Conservation (phyloP, 2,329 filamentous ascomycete genomes). For the Stachybotrys echinatus region DNA sequence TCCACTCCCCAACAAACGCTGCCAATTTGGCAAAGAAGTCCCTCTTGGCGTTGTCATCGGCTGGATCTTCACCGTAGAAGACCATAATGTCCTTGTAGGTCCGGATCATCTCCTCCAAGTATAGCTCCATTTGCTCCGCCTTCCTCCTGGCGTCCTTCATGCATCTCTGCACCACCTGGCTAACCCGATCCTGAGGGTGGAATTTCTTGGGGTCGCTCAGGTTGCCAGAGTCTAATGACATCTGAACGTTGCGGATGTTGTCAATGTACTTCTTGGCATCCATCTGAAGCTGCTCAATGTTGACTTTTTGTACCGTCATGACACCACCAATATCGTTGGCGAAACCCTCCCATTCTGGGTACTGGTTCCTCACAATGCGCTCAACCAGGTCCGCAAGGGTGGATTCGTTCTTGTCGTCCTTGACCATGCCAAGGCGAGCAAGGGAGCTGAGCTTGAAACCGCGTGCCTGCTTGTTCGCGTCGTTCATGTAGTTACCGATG, state of each 20-base stretch:
- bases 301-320: slow-evolving; percentile 78
- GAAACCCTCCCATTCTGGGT: slow-evolving; percentile 92
- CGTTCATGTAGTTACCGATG: slow-evolving; percentile 99
- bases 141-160: slow-evolving; percentile 98
- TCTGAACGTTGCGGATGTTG: slow-evolving; percentile 91
- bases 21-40: slow-evolving; percentile 96
- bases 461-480: slow-evolving; percentile 94
- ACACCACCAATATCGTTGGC: slow-evolving; percentile 78
- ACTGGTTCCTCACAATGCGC: slow-evolving; percentile 92
- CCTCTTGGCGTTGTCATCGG: slow-evolving; percentile 85
- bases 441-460: slow-evolving; percentile 98
- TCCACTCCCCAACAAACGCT: slow-evolving; percentile 87
- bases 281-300: slow-evolving; percentile 82
- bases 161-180: slow-evolving; percentile 80
- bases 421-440: slow-evolving; percentile 90
- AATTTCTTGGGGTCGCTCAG: slow-evolving; percentile 96
- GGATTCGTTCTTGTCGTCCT: slow-evolving; percentile 97
- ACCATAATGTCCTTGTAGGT: slow-evolving; percentile 93
- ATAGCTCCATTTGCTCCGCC: slow-evolving; percentile 91
- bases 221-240: slow-evolving; percentile 87
- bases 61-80: slow-evolving; percentile 91
- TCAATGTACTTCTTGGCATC: slow-evolving; percentile 92
- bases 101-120: slow-evolving; percentile 86
- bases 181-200: slow-evolving; percentile 93
- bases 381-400: slow-evolving; percentile 95